Conservation (phyloP, 2,329 filamentous ascomycete genomes). For the Dothistroma septosporum region DNA sequence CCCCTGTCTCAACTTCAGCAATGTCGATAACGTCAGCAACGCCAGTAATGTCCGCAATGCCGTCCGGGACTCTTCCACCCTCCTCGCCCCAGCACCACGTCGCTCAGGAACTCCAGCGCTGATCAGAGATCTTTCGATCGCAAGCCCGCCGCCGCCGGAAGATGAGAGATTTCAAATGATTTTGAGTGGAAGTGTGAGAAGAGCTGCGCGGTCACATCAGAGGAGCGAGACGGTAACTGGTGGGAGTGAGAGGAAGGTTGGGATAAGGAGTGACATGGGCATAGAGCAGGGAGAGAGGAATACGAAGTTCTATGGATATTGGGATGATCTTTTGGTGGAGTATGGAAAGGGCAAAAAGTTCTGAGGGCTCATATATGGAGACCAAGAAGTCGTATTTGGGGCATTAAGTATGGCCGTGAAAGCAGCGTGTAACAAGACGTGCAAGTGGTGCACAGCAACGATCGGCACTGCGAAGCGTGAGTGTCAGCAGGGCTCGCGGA, state of each 20-base stretch:
- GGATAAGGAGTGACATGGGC: background rate
- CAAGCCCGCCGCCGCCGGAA: background rate
- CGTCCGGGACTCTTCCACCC: no score
- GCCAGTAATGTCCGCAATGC: no score
- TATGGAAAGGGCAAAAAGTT: slow-evolving; percentile 5
- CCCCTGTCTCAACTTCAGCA: background rate
- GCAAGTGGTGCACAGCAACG: background rate
- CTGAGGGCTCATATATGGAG: background rate
- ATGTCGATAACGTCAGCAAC: no score
- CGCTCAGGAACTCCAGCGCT: slow-evolving; percentile 5
- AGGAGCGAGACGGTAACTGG: background rate
- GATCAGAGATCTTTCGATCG: slow-evolving; percentile 6
- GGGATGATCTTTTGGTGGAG: slow-evolving; percentile 21
- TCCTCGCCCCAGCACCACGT: slow-evolving; percentile 7
- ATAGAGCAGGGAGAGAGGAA: slow-evolving; percentile 10
- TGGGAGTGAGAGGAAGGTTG: background rate
- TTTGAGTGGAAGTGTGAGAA: background rate
- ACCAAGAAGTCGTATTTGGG: background rate
- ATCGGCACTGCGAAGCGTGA: background rate
- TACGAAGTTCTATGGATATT: slow-evolving; percentile 27
- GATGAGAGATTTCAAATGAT: background rate
- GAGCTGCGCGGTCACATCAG: background rate
- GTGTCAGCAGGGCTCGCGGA: background rate
- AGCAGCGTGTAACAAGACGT: no score
- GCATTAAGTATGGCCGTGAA: no score